phyloP scores from a whole-genome alignment of 176 grass and related monocot genomes.

The Alloteropsis semialata region DNA sequence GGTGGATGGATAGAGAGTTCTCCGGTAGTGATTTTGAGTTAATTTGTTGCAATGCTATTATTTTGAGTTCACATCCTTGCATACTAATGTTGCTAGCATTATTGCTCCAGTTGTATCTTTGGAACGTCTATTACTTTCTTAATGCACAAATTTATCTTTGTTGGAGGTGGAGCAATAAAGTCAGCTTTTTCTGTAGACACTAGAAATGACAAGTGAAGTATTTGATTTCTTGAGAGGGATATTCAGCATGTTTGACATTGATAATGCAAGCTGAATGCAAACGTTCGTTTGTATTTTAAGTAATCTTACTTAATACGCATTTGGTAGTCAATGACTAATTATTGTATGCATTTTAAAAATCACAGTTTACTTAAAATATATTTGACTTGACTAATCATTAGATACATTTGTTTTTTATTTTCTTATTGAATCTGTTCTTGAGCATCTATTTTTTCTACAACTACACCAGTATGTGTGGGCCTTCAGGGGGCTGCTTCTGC shows the following conservation, averaged over 20 bases:
- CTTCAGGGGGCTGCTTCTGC: no score
- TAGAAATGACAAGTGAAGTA: slow-evolving; percentile 81
- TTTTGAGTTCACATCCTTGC: background rate
- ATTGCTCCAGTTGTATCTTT: background rate
- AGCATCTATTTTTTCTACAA: no score
- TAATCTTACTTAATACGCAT: background rate
- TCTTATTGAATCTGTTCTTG: no score
- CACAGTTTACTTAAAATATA: background rate
- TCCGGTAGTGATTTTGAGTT: background rate
- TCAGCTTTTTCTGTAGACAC: slow-evolving; percentile 51
- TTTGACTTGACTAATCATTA: background rate
- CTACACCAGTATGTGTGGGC: no score
- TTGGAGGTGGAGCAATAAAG: background rate
- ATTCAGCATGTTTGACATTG: slow-evolving; percentile 88
- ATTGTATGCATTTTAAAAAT: background rate
- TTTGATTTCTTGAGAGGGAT: slow-evolving; percentile 75
- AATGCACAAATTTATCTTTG: background rate
- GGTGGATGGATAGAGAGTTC: no score
- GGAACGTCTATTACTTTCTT: background rate
- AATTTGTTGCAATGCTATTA: background rate
- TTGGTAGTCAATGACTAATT: background rate
- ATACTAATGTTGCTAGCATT: background rate
- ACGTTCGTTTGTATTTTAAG: background rate
- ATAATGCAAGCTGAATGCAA: slow-evolving; percentile 59
- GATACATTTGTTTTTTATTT: slow-evolving; percentile 13